Percentiles rank a stretch among this genome's conserved stretches.
phyloP scores from a whole-genome alignment of 2,329 filamentous ascomycete genomes.

The Sclerotinia glacialis region DNA sequence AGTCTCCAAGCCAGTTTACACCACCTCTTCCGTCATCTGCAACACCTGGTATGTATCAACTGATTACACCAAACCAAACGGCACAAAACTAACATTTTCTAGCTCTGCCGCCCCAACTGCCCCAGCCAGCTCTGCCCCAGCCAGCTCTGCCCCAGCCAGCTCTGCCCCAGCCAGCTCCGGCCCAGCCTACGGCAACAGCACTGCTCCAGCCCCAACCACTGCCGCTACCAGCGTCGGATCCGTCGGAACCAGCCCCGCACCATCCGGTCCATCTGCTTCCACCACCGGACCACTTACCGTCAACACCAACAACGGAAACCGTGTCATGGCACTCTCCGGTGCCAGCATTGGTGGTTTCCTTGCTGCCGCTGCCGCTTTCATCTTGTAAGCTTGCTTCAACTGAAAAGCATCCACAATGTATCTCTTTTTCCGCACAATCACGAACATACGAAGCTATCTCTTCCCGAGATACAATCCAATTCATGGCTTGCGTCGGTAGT shows the following conservation, averaged over 20 bases:
- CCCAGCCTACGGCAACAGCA: constrained; percentile 27
- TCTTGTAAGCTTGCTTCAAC: constrained; percentile 37
- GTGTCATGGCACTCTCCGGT: constrained; percentile 55
- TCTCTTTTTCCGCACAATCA: too few species aligned
- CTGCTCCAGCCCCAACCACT: constrained; percentile 27
- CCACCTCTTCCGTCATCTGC: constrained; percentile 43
- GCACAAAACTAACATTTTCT: background rate
- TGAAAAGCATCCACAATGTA: background rate
- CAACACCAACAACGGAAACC: constrained; percentile 55
- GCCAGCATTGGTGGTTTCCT: constrained; percentile 59
- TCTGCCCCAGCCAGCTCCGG: constrained; percentile 34
- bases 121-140: constrained; percentile 27
- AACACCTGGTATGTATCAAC: constrained; percentile 47
- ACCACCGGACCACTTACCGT: constrained; percentile 43
- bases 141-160: constrained; percentile 24
- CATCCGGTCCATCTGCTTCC: constrained; percentile 26
- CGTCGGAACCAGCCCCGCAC: constrained; percentile 31
- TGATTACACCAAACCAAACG: background rate
- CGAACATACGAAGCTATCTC: too few species aligned
- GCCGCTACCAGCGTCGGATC: constrained; percentile 27
- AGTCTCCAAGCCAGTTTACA: constrained; percentile 35
- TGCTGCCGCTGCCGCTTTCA: constrained; percentile 55
- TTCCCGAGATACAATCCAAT: background rate
- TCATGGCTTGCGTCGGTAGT: background rate
- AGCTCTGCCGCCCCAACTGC: constrained; percentile 31